Evolutionary conservation across 176 grass and related monocot genomes (phyloP), one percentile per base, ranked within the genome.

Genomic region (Echinochloa phyllopogon): DNA sequence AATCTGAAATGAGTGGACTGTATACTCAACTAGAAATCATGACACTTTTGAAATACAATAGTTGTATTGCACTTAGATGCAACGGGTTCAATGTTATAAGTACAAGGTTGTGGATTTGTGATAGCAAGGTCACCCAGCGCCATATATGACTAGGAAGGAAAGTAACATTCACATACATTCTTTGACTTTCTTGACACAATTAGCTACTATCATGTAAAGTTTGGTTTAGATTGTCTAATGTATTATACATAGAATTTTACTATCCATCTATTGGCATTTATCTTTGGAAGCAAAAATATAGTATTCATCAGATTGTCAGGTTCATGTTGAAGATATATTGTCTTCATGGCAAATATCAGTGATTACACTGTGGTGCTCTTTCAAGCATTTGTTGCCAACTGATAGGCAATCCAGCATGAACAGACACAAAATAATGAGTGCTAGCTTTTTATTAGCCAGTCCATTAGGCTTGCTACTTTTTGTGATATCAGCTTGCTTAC

Each of bases 21-120:
- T 70, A 16, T 60, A 69, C 6, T 73, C 39, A 45, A 16, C 47
- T 48, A 48, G 24, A 65, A 84, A 23, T 74, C 44, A 76, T 42
- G 72, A 16, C 14, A 25, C 55, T 69, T 84, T 38, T 4, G 6
- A 66, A 79, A 29, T 53, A 78, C 61, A 48, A 68, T 75, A 18
- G 16, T 79, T 48, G 7, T 61, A 51, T 25, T 23, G 12, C 51
- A 52, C 18, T 75, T 44, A 62, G 50, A 60, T 75, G 25, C n/a
- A 41, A 29, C 41, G 17, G 27, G 43, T 8, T 2, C 0, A 10
- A 12, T 8, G 48, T 56, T 57, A 45, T 18, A 53, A 24, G 56
- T 23, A 55, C 16, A 41, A 53, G 24, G 39, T 74, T 29, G 25
- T 39, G 61, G 39, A n/a, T n/a, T n/a, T 80, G 49, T 10, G n/a